A percentile compares a stretch with the other conserved stretches of the same genome.
Evolutionary conservation across 371 early-diverging fungal genomes (phyloP).

Genomic region (Mucor circinelloides): DNA sequence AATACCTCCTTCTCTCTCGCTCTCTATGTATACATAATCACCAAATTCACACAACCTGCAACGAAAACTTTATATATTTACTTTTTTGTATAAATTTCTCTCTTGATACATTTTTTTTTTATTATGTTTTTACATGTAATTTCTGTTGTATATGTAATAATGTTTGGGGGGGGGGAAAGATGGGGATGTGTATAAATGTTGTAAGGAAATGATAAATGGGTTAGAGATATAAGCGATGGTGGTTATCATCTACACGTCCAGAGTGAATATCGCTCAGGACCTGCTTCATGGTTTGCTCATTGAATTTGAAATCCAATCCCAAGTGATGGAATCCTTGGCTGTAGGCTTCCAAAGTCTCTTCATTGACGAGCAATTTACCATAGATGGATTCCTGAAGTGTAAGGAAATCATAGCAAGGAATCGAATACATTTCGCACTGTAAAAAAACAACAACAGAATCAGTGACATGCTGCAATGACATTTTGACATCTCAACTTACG

Average conservation of each 20-base stretch:
- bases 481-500: conserved; percentile 26
- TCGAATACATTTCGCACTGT: conserved; percentile 47
- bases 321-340: conserved; percentile 26
- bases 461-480: not conserved
- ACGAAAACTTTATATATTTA: not conserved
- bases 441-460: not conserved
- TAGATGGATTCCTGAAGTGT: conserved; percentile 47
- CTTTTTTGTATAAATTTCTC: conserved; percentile 7
- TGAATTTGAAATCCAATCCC: conserved; percentile 23
- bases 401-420: conserved; percentile 42
- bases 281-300: conserved; percentile 15
- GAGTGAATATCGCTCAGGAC: conserved; percentile 10
- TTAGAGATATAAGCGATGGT: conserved; percentile 51
- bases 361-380: conserved; percentile 41
- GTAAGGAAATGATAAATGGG: not conserved
- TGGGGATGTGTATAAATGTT: not conserved
- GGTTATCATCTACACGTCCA: conserved; percentile 36
- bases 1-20: not conserved
- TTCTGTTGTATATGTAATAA: not conserved
- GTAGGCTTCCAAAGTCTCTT: conserved; percentile 38
- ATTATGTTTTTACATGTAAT: not conserved
- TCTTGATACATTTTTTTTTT: not conserved
- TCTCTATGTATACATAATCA: conserved; percentile 3
- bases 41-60: not conserved
- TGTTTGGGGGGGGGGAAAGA: not conserved